These are phyloP conservation scores for Vanilla planifolia DNA, from an alignment of 106 monocot species.

Conservation along the genomic window DNA sequence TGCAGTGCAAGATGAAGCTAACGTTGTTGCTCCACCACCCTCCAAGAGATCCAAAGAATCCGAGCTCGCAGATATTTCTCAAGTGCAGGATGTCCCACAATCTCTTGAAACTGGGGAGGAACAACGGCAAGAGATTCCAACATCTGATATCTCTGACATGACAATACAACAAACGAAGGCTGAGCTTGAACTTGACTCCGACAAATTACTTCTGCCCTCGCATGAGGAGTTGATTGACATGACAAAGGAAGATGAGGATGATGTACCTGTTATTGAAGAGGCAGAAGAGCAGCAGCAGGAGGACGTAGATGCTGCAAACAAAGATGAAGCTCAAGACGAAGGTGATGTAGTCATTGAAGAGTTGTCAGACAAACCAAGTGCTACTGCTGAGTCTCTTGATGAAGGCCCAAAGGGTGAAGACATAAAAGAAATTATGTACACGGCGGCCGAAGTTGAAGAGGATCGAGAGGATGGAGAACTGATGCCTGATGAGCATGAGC, in stretches of 20 bases:
- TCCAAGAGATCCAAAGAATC: slow-evolving; percentile 42
- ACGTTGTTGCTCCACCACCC: slow-evolving; percentile 27
- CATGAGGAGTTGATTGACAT: slow-evolving; percentile 21
- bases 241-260: slow-evolving; percentile 27
- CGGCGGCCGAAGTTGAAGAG: slow-evolving; percentile 35
- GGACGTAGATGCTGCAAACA: slow-evolving; percentile 4
- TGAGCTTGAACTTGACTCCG: slow-evolving; percentile 33
- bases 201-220: slow-evolving; percentile 7
- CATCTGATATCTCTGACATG: slow-evolving; percentile 19
- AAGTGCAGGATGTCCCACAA: slow-evolving; percentile 7
- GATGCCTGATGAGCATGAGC: slow-evolving; percentile 49
- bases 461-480: slow-evolving; percentile 61
- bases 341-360: slow-evolving; percentile 27
- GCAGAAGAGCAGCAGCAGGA: slow-evolving; percentile 18
- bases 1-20: slow-evolving; percentile 24
- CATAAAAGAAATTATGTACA: slow-evolving; percentile 18
- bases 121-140: background rate
- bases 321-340: slow-evolving; percentile 26
- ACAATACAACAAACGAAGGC: slow-evolving; percentile 13
- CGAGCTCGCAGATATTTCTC: slow-evolving; percentile 17
- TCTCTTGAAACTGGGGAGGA: slow-evolving; percentile 17
- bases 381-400: slow-evolving; percentile 11
- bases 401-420: slow-evolving; percentile 28
- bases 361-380: slow-evolving; percentile 16
- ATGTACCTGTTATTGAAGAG: slow-evolving; percentile 28